phyloP scores from a whole-genome alignment of 1,139 yeast genomes.

The Lizanozyma gosingica region DNA sequence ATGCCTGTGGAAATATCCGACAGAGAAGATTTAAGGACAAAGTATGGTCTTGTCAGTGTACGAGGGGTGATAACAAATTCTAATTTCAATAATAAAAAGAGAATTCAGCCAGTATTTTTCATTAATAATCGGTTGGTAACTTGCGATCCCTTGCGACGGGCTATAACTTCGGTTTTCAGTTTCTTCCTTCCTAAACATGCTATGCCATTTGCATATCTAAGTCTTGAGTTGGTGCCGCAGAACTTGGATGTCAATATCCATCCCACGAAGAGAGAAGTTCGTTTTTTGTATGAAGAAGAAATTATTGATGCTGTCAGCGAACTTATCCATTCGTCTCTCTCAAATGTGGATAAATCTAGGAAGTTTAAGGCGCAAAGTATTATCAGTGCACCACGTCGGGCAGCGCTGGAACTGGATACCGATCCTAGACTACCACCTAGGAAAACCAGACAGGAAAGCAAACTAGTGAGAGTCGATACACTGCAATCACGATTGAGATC shows the following conservation, averaged over 20 bases:
- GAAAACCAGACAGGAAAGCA: slow-evolving; percentile 47
- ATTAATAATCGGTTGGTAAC: slow-evolving; percentile 77
- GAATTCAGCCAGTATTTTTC: slow-evolving; percentile 64
- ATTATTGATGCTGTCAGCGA: slow-evolving; percentile 56
- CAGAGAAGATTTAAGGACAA: slow-evolving; percentile 11
- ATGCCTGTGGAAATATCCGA: slow-evolving; percentile 29
- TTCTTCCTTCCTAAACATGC: slow-evolving; percentile 72
- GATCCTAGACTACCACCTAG: slow-evolving; percentile 12
- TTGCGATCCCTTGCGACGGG: slow-evolving; percentile 72
- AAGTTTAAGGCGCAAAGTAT: slow-evolving; percentile 60
- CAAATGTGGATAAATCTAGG: slow-evolving; percentile 60
- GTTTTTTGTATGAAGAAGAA: slow-evolving; percentile 81
- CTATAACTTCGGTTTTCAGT: slow-evolving; percentile 55
- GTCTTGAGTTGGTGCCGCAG: slow-evolving; percentile 54
- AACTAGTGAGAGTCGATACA: slow-evolving; percentile 68
- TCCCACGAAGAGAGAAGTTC: slow-evolving; percentile 90
- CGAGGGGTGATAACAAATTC: slow-evolving; percentile 64
- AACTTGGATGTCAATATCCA: slow-evolving; percentile 90
- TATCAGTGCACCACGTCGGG: slow-evolving; percentile 4
- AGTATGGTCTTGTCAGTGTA: slow-evolving; percentile 41
- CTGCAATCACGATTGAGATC: slow-evolving; percentile 51
- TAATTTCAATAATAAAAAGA: slow-evolving; percentile 62
- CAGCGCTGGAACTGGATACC: slow-evolving; percentile 1
- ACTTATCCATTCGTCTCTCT: slow-evolving; percentile 40
- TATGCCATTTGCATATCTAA: slow-evolving; percentile 69